A percentile compares a stretch with the other conserved stretches of the same genome.
These are phyloP conservation scores for Entomortierella chlamydospora DNA, from an alignment of 192 early-diverging fungal species.

Conservation along the genomic window DNA sequence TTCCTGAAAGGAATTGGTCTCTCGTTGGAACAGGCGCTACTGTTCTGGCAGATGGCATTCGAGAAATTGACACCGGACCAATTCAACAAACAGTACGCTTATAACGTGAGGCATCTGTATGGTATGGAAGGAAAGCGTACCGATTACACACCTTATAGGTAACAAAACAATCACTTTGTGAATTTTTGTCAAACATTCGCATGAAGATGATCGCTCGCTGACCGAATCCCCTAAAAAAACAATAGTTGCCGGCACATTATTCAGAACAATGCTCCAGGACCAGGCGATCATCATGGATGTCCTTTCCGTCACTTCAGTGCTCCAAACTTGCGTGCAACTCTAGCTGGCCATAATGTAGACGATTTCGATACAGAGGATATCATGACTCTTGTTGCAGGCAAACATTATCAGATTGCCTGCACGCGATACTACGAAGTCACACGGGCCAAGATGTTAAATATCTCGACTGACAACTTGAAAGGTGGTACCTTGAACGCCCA, in stretches of 20 bases:
- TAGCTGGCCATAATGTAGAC: conserved; percentile 67
- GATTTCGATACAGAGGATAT: conserved; percentile 77
- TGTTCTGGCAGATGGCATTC: conserved; percentile 93
- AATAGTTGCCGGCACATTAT: conserved; percentile 89
- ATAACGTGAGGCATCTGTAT: conserved; percentile 97
- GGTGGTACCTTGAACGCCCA: conserved; percentile 21
- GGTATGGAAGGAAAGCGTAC: conserved; percentile 91
- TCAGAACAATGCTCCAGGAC: conserved; percentile 76
- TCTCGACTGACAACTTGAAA: conserved; percentile 24
- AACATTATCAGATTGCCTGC: conserved; percentile 96
- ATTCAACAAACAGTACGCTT: conserved; percentile 94
- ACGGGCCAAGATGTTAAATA: conserved; percentile 41
- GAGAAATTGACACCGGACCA: conserved; percentile 83
- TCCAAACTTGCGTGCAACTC: conserved; percentile 70
- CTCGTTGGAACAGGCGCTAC: conserved; percentile 86
- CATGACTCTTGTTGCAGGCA: conserved; percentile 67
- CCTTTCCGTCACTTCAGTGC: conserved; percentile 89
- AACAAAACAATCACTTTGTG: conserved; percentile 11
- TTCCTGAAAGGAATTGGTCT: conserved; percentile 97
- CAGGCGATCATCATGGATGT: conserved; percentile 94
- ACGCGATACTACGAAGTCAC: conserved; percentile 88
- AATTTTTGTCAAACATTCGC: too few species aligned
- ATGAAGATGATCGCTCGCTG: too few species aligned
- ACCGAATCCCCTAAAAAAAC: not conserved
- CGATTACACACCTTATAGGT: conserved; percentile 81